Evolutionary conservation across 1,284 basidiomycete species (phyloP), one percentile per base, ranked within the genome.

Genomic region (Puccinia hordei): DNA sequence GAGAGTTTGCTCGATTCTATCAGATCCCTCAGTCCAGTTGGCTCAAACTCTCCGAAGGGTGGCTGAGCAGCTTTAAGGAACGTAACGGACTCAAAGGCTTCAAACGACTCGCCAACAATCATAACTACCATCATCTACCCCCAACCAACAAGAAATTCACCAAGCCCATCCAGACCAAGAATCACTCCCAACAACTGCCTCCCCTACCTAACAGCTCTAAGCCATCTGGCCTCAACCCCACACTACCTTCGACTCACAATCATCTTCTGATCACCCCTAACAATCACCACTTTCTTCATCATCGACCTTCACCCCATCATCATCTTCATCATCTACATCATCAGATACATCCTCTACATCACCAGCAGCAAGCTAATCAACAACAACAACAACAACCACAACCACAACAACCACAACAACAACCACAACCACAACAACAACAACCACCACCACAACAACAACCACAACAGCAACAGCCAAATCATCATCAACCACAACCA

Each of bases 31-130:
- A 5, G 15, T 15, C 51, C 30, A 61, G 17, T n/a, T 74, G 72
- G 72, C 53, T 74, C 10, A 74, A 74, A 24, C 35, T 74, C 12
- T 35, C 27, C 22, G 55, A 74, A n/a, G 72, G 72, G 1, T 59
- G 72, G 72, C 55, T 74, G 2, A 61, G 55, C 59, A 63, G 57
- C 41, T 74, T 74, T 41, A 74, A 74, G 41, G 73, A 61, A 61
- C 55, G 73, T 13, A 74, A 74, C 72, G 72, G 72, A 5, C 55
- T 73, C 12, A 73, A 73, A 59, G 72, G 72, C 30, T 73, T 73
- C 72, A 73, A 73, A 38, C 72, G 72, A 33, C 71, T 53, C n/a
- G 22, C 66, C 44, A 13, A 27, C 17, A 38, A n/a, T n/a, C n/a
- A n/a, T n/a, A n/a, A n/a, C n/a, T n/a, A n/a, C n/a, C n/a, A n/a